Evolutionary conservation across 2,329 filamentous ascomycete genomes (phyloP).

Genomic region (Fonsecaea pedrosoi): DNA sequence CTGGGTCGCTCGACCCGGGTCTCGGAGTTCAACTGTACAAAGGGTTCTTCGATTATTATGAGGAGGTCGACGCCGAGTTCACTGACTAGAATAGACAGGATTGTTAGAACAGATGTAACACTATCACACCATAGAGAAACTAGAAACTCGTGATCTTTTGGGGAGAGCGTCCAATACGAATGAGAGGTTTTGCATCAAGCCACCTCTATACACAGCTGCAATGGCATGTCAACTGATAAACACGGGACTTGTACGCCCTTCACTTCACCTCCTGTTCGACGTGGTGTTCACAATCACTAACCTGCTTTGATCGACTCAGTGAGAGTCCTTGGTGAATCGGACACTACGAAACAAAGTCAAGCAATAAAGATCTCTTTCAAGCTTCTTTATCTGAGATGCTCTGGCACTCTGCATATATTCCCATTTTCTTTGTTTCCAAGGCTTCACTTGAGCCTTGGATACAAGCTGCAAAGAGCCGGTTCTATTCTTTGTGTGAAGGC

Average conservation of each 20-base stretch:
- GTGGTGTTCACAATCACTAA: too few relatives aligned
- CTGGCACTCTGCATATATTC: background rate
- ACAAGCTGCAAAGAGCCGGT: background rate
- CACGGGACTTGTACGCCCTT: too few relatives aligned
- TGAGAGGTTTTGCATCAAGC: background rate
- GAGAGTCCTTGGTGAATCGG: background rate
- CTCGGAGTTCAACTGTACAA: constrained; percentile 87
- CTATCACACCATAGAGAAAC: background rate
- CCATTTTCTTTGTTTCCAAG: background rate
- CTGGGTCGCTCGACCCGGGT: constrained; percentile 82
- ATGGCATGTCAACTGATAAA: too few relatives aligned
- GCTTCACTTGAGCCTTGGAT: background rate
- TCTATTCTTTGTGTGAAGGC: background rate
- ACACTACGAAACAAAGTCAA: background rate
- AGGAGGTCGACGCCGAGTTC: constrained; percentile 84
- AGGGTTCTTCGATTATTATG: constrained; percentile 85
- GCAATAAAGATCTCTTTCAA: background rate
- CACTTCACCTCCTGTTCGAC: too few relatives aligned
- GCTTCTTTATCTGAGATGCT: background rate
- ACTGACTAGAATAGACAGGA: constrained; percentile 30
- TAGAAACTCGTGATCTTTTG: background rate
- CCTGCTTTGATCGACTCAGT: too few relatives aligned
- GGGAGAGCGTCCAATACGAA: background rate
- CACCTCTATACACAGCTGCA: background rate
- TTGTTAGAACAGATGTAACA: background rate